Evolutionary conservation across 2,329 filamentous ascomycete genomes (phyloP).

Genomic region (Alternaria panax): DNA sequence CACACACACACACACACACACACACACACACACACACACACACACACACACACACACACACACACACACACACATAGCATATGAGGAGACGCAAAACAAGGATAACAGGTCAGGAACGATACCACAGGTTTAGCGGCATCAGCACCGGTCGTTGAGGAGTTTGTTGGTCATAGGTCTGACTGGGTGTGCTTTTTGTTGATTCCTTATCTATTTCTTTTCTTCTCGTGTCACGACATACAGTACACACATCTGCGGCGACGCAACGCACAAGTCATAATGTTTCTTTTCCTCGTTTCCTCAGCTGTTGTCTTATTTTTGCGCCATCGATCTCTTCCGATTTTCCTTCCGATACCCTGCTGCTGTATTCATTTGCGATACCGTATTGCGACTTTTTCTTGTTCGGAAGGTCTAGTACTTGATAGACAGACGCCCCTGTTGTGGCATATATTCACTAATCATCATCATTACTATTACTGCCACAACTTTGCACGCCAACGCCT

Average conservation of each 20-base stretch:
- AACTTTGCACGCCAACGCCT: neutral
- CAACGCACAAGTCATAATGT: constrained; percentile 15
- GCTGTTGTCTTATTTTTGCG: neutral
- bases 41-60: constrained; percentile 4
- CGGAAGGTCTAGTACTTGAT: neutral
- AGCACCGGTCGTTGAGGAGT: constrained; percentile 13
- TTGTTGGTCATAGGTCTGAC: neutral
- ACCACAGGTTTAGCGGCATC: constrained; percentile 12
- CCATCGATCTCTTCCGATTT: constrained; percentile 3
- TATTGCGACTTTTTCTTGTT: neutral
- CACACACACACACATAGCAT: neutral
- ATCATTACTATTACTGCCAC: neutral
- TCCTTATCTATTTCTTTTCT: neutral
- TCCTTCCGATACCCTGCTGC: constrained; percentile 19
- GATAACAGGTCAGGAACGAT: neutral
- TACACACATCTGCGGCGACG: constrained; percentile 19
- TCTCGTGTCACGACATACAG: constrained; percentile 11
- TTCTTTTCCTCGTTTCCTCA: constrained; percentile 2
- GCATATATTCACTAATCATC: neutral
- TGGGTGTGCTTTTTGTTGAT: neutral
- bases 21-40: constrained; percentile 1
- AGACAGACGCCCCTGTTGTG: neutral
- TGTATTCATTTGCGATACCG: neutral
- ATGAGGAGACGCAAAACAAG: neutral
- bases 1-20: constrained; percentile 1